These are phyloP conservation scores for Sclerotinia glacialis DNA, from an alignment of 2,329 filamentous ascomycete genomes.

Conservation along the genomic window DNA sequence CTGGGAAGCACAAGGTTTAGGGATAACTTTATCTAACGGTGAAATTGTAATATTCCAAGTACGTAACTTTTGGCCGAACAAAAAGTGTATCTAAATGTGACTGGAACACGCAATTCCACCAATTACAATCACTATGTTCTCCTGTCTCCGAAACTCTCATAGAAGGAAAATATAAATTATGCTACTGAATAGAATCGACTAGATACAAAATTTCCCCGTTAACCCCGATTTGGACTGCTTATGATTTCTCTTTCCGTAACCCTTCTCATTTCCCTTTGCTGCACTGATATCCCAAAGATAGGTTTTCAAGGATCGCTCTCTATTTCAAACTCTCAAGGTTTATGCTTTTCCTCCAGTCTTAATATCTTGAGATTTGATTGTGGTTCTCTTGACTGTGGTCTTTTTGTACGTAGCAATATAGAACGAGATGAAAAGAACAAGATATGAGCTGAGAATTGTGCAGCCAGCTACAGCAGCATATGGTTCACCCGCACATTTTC, in stretches of 20 bases:
- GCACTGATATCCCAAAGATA: constrained; percentile 31
- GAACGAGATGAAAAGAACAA: constrained; percentile 98
- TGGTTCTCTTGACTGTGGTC: constrained; percentile 75
- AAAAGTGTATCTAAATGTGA: neutral
- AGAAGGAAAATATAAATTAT: constrained; percentile 5
- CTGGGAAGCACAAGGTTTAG: too few species aligned
- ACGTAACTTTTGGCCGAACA: neutral
- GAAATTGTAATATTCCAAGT: neutral
- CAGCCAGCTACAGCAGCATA: constrained; percentile 93
- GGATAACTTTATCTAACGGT: too few species aligned
- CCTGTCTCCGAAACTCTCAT: neutral
- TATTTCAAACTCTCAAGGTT: neutral
- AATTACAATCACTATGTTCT: neutral
- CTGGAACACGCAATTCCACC: neutral
- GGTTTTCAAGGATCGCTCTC: constrained; percentile 25
- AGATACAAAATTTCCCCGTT: neutral
- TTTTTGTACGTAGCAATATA: constrained; percentile 95
- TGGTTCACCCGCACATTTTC: constrained; percentile 90
- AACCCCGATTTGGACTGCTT: neutral
- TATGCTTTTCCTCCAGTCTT: constrained; percentile 10
- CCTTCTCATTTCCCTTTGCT: neutral
- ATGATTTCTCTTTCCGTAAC: neutral
- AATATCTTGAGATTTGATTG: constrained; percentile 37
- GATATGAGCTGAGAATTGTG: constrained; percentile 86
- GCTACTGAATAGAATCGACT: neutral